A percentile compares a stretch with the other conserved stretches of the same genome.
These are phyloP conservation scores for Lentinula sp. DNA, from an alignment of 768 basidiomycete genomes.

Conservation along the genomic window DNA sequence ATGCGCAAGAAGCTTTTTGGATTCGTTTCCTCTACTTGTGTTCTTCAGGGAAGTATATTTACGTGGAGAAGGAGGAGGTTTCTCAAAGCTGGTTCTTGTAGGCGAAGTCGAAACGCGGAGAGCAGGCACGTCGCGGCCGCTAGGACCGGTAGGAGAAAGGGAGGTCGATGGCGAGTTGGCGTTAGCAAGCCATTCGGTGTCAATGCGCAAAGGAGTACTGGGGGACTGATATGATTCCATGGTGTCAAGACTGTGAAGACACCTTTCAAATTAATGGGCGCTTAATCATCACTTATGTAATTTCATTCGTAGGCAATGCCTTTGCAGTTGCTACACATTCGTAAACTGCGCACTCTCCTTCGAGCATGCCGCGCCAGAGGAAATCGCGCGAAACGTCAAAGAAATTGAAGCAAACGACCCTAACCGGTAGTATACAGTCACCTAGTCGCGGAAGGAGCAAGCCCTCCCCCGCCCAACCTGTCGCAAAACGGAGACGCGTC, in stretches of 20 bases:
- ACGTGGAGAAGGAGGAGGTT: slow-evolving; percentile 17
- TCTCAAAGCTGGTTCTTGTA: slow-evolving; percentile 8
- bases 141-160: background rate
- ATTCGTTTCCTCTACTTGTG: slow-evolving; percentile 48
- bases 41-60: slow-evolving; percentile 19
- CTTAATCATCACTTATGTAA: too few relatives aligned
- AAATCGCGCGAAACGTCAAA: slow-evolving; percentile 14
- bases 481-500: slow-evolving; percentile 7
- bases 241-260: background rate
- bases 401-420: slow-evolving; percentile 37
- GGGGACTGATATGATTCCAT: background rate
- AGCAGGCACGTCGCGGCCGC: slow-evolving; percentile 1
- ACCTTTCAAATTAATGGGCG: too few relatives aligned
- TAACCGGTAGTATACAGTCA: slow-evolving; percentile 27
- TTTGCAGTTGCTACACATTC: background rate
- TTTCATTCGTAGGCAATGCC: too few relatives aligned
- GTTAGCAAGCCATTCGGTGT: background rate
- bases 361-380: slow-evolving; percentile 13
- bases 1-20: slow-evolving; percentile 63
- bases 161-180: background rate
- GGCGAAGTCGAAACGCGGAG: slow-evolving; percentile 3
- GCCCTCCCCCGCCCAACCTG: background rate
- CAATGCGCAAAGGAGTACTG: background rate
- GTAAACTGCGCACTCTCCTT: background rate
- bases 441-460: slow-evolving; percentile 14